Evolutionary conservation across 2,329 filamentous ascomycete species (phyloP), one percentile per base, ranked within the genome.

Genomic region (Penicillium sp.): DNA sequence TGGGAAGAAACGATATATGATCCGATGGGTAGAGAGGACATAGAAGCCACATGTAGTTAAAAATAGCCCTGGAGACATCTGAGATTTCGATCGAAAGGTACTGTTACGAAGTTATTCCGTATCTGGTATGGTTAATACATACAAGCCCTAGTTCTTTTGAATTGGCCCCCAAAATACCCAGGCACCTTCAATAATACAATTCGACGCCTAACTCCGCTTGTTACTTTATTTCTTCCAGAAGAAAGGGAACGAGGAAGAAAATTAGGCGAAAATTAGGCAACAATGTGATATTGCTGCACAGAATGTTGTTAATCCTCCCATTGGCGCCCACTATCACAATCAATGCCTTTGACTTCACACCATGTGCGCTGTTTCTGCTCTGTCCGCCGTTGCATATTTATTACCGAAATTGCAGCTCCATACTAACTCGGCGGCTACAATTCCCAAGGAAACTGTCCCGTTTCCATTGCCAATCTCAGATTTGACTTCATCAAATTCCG

Each of bases 261-360:
- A 19, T 21, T 23, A 31, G 29, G 50, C 50, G 11, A 21, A 5
- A 44, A 19, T 21, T 23, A 31, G 29, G 50, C 50, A 52, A 44
- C 50, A 44, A 44, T 51, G 21, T 51, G 49, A 51, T 27, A 50
- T 51, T 34, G 39, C 21, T 51, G 39, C 11, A 10, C 29, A 51
- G 49, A 21, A 51, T 21, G 29, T 33, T 2, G 34, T 51, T 43
- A 21, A 39, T 25, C 49, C 39, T 33, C 43, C 49, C 3, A 21
- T 51, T n/a, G 29, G 27, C 10, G 13, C 36, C 19, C 15, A 33
- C 31, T 53, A 38, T 33, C 49, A 36, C 31, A 23, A 21, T 21
- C 25, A 31, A 58, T 50, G 50, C 46, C 13, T 70, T 72, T 51
- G 70, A 71, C 38, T 72, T 72, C 58, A 72, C 55, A 9, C 65